A percentile compares a stretch with the other conserved stretches of the same genome.
These are phyloP conservation scores for Prototheca wickerhamii DNA, from an alignment of 163 green algal species.

Conservation along the genomic window DNA sequence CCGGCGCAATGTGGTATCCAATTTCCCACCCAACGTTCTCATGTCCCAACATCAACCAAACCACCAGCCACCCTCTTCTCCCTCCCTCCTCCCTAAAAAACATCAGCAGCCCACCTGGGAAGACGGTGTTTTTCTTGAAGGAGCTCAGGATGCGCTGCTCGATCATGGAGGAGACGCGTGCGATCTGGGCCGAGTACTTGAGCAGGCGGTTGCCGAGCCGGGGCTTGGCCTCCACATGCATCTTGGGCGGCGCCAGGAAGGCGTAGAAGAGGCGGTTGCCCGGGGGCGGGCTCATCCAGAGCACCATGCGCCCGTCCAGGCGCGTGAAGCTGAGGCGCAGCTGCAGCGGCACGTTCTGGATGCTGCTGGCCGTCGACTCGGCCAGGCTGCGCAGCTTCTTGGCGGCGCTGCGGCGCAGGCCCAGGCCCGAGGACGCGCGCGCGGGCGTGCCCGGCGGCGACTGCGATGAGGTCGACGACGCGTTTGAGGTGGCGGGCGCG, in stretches of 20 bases:
- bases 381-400: conserved; percentile 18
- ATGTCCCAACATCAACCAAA: too few species aligned
- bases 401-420: conserved; percentile 10
- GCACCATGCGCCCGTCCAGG: conserved; percentile 46
- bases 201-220: conserved; percentile 41
- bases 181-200: conserved; percentile 37
- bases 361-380: conserved; percentile 18
- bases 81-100: too few species aligned
- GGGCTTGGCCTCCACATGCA: not conserved
- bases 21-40: too few species aligned
- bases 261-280: conserved; percentile 47
- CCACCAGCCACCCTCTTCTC: too few species aligned
- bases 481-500: not conserved
- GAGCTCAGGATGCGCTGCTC: conserved; percentile 31
- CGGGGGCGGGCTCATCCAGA: conserved; percentile 58
- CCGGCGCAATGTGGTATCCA: too few species aligned
- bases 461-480: not conserved
- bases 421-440: not conserved
- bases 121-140: conserved; percentile 47
- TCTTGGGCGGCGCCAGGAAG: conserved; percentile 20
- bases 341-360: conserved; percentile 48
- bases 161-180: conserved; percentile 35
- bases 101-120: conserved; percentile 25
- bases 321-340: conserved; percentile 41
- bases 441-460: not conserved